Evolutionary conservation across 129 eudicot species (phyloP).

Genomic region (Arctium lappa): DNA sequence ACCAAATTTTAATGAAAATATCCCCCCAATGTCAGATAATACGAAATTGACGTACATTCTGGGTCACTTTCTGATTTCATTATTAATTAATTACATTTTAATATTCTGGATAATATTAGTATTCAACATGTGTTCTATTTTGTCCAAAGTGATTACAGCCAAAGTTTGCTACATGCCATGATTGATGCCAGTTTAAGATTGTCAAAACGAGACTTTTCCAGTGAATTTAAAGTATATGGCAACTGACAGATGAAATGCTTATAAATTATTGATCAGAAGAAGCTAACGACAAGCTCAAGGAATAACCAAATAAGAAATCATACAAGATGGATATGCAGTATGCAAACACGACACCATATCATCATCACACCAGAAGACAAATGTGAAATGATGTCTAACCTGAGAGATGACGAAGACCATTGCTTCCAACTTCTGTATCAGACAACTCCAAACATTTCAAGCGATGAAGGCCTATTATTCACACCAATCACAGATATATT

Average conservation of each 20-base stretch:
- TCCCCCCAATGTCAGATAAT: background rate
- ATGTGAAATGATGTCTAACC: conserved; percentile 37
- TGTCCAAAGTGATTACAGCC: background rate
- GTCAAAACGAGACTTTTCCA: too few relatives aligned
- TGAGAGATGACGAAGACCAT: conserved; percentile 74
- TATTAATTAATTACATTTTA: background rate
- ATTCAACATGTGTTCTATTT: background rate
- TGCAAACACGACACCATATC: too few relatives aligned
- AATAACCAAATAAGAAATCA: too few relatives aligned
- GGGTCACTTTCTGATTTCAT: background rate
- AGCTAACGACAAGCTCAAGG: too few relatives aligned
- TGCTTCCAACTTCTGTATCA: conserved; percentile 92
- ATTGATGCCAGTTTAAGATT: too few relatives aligned
- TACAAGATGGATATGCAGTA: too few relatives aligned
- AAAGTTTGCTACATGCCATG: too few relatives aligned
- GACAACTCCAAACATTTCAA: conserved; percentile 82
- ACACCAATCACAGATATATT: background rate
- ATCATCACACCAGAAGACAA: too few relatives aligned
- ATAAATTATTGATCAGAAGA: too few relatives aligned
- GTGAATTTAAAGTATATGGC: too few relatives aligned
- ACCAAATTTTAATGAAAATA: background rate
- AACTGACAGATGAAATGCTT: too few relatives aligned
- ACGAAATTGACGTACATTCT: too few relatives aligned
- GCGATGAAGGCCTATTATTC: conserved; percentile 10
- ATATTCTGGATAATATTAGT: background rate